These are phyloP conservation scores for Tanacetum coccineum DNA, from an alignment of 129 eudicot species.

Conservation along the genomic window DNA sequence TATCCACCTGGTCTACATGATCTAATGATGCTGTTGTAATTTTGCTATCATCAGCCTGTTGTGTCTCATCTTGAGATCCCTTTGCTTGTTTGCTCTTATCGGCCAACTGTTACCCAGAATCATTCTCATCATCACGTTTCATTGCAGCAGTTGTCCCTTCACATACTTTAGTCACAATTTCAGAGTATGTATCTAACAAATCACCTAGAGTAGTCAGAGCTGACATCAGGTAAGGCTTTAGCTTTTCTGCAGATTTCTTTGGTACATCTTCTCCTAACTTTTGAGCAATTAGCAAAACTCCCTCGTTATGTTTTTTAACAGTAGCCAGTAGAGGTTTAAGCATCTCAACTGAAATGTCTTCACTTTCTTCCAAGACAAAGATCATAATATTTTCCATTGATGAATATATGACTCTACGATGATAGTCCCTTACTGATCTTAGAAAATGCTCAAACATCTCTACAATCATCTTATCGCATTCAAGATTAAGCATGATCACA, in stretches of 20 bases:
- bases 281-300: slow-evolving; percentile 50
- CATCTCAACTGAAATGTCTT: slow-evolving; percentile 64
- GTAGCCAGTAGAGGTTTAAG: slow-evolving; percentile 51
- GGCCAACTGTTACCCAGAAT: slow-evolving; percentile 38
- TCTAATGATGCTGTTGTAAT: slow-evolving; percentile 38
- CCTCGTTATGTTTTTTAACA: slow-evolving; percentile 53
- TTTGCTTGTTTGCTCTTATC: slow-evolving; percentile 32
- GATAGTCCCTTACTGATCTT: slow-evolving; percentile 49
- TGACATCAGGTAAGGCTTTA: slow-evolving; percentile 57
- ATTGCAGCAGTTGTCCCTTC: no score
- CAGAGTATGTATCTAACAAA: slow-evolving; percentile 48
- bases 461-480: slow-evolving; percentile 54
- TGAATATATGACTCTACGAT: slow-evolving; percentile 47
- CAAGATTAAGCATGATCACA: slow-evolving; percentile 78
- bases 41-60: slow-evolving; percentile 50
- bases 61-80: slow-evolving; percentile 37
- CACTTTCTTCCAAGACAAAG: slow-evolving; percentile 89
- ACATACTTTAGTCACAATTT: no score
- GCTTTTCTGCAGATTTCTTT: slow-evolving; percentile 49
- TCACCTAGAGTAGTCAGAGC: slow-evolving; percentile 46
- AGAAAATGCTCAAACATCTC: slow-evolving; percentile 77
- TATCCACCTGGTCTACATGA: slow-evolving; percentile 44
- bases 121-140: slow-evolving; percentile 42
- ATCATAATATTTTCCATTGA: slow-evolving; percentile 90
- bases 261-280: slow-evolving; percentile 61